A percentile compares a stretch with the other conserved stretches of the same genome.
Conservation (phyloP, 345 rosid genomes). For the Melaleuca quinquenervia region DNA sequence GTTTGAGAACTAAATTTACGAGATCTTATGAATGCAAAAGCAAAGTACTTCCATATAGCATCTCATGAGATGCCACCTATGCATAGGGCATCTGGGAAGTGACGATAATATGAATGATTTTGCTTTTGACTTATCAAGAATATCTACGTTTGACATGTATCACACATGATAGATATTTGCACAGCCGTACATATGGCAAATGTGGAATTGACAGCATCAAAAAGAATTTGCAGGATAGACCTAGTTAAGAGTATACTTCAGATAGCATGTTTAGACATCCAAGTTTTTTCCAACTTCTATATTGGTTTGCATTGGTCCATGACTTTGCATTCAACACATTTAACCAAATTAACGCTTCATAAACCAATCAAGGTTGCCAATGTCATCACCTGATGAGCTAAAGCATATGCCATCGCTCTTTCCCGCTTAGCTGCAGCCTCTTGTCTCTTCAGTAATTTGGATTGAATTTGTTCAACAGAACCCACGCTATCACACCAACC, state of each 20-base stretch:
- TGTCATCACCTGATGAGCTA: conserved; percentile 79
- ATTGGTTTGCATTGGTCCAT: neutral
- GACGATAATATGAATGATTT: neutral
- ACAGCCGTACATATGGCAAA: neutral
- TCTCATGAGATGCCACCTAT: neutral
- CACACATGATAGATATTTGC: neutral
- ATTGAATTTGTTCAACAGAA: conserved; percentile 90
- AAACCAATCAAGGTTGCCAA: neutral
- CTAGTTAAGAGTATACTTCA: neutral
- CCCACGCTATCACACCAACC: conserved; percentile 98
- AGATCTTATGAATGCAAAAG: neutral
- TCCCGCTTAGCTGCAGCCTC: conserved; percentile 99
- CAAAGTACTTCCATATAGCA: neutral
- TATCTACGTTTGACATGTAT: neutral
- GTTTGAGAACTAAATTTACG: neutral
- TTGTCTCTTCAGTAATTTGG: conserved; percentile 86
- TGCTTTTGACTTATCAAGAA: neutral
- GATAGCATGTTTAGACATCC: neutral
- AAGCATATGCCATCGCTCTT: conserved; percentile 99
- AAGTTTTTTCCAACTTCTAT: neutral
- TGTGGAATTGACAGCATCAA: neutral
- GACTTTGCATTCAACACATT: neutral
- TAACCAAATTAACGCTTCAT: neutral
- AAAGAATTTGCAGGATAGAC: neutral
- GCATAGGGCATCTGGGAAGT: neutral